Evolutionary conservation across 75 land plant genomes (phyloP).

Genomic region (Cunninghamia lanceolata): DNA sequence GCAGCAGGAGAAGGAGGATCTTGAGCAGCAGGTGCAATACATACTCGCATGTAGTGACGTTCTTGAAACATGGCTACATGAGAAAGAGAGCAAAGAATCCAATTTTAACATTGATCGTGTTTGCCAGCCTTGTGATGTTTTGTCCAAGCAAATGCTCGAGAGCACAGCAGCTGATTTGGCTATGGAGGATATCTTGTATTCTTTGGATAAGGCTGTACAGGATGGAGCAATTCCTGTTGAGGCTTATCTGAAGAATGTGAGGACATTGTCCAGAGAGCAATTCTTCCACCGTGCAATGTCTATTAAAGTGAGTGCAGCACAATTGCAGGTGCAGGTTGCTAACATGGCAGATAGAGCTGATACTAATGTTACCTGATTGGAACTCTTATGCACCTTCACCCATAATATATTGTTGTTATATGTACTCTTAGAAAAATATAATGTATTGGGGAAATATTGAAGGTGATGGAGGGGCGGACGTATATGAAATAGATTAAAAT

Average conservation of each 20-base stretch:
- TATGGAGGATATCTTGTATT: conserved; percentile 45
- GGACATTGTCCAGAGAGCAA: conserved; percentile 49
- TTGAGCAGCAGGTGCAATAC: conserved; percentile 40
- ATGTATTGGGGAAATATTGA: background rate
- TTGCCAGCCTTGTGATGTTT: conserved; percentile 47
- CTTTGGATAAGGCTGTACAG: conserved; percentile 40
- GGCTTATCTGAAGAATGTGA: conserved; percentile 43
- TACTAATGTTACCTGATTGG: conserved; percentile 25
- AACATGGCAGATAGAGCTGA: conserved; percentile 30
- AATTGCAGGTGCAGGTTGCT: conserved; percentile 25
- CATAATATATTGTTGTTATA: background rate
- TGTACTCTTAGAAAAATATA: background rate
- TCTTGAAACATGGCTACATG: conserved; percentile 51
- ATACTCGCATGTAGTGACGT: conserved; percentile 37
- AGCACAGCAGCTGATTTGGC: conserved; percentile 38
- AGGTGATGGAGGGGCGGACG: background rate
- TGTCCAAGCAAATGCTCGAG: conserved; percentile 43
- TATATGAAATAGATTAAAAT: too few species aligned
- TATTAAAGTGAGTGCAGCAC: conserved; percentile 26
- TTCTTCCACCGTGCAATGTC: conserved; percentile 37
- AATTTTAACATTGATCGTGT: conserved; percentile 33
- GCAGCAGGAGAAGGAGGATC: conserved; percentile 38
- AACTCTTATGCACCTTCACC: background rate
- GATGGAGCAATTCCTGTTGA: conserved; percentile 31
- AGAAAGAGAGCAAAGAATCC: conserved; percentile 13